A percentile compares a stretch with the other conserved stretches of the same genome.
phyloP scores from a whole-genome alignment of 495 filamentous ascomycete species.

The Tuber calosporum region DNA sequence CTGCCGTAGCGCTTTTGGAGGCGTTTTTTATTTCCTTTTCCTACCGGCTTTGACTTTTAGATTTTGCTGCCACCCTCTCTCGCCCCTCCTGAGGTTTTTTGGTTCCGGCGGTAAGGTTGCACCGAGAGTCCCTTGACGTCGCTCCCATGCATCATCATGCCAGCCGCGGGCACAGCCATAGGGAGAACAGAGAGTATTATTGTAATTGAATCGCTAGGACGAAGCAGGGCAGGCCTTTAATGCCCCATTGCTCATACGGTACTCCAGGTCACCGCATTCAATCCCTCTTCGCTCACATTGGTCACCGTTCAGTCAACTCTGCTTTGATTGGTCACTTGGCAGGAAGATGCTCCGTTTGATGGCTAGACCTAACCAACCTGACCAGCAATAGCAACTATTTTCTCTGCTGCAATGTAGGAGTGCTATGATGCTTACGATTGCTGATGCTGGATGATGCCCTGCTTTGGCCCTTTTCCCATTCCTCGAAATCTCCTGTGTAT shows the following conservation, averaged over 20 bases:
- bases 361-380: background rate
- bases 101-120: conserved; percentile 1
- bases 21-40: background rate
- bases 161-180: background rate
- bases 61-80: background rate
- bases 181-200: background rate
- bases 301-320: background rate
- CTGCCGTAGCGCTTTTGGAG: background rate
- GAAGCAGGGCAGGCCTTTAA: background rate
- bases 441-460: background rate
- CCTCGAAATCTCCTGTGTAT: background rate
- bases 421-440: background rate
- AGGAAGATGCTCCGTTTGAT: background rate
- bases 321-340: background rate
- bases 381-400: background rate
- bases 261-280: background rate
- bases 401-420: background rate
- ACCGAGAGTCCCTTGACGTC: conserved; percentile 3
- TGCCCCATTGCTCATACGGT: background rate
- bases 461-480: background rate
- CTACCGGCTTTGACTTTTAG: background rate
- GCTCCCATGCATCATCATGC: conserved; percentile 3
- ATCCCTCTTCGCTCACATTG: background rate
- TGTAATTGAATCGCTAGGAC: background rate
- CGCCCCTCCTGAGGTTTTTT: background rate